phyloP scores from a whole-genome alignment of 2,329 filamentous ascomycete species.

The Helminthosporium solani region DNA sequence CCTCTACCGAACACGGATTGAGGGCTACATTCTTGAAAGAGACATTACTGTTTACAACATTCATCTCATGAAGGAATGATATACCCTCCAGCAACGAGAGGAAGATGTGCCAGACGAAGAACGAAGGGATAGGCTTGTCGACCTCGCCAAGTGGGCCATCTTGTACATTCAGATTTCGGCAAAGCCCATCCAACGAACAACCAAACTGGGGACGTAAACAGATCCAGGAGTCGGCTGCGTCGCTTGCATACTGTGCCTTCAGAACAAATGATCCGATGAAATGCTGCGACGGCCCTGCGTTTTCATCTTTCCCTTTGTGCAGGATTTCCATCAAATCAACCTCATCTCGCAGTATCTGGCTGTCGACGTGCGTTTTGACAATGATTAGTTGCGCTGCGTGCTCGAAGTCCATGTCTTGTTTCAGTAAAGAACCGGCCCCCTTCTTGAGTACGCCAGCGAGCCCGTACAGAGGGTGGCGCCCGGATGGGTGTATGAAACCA shows the following conservation, averaged over 20 bases:
- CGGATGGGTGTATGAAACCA: neutral
- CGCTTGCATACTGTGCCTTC: slow-evolving; percentile 1
- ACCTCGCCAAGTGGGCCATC: neutral
- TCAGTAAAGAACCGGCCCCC: neutral
- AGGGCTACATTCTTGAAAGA: slow-evolving; percentile 8
- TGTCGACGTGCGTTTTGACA: slow-evolving; percentile 1
- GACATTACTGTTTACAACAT: slow-evolving; percentile 7
- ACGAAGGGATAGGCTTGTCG: slow-evolving; percentile 5
- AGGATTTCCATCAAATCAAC: neutral
- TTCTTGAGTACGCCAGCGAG: neutral
- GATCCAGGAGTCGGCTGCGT: slow-evolving; percentile 4
- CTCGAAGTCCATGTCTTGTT: neutral
- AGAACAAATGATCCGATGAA: slow-evolving; percentile 1
- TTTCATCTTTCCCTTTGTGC: neutral
- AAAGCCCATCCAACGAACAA: slow-evolving; percentile 9
- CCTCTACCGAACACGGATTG: slow-evolving; percentile 6
- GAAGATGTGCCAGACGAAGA: slow-evolving; percentile 16
- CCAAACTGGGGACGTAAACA: slow-evolving; percentile 14
- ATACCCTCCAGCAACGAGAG: slow-evolving; percentile 11
- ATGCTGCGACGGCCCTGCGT: neutral
- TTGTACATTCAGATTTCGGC: neutral
- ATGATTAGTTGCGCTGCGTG: slow-evolving; percentile 1
- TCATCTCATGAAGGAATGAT: slow-evolving; percentile 5
- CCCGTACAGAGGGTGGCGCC: neutral
- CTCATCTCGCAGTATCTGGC: neutral